Conservation (phyloP, 192 early-diverging fungal species). For the Phlyctochytrium arcticum region DNA sequence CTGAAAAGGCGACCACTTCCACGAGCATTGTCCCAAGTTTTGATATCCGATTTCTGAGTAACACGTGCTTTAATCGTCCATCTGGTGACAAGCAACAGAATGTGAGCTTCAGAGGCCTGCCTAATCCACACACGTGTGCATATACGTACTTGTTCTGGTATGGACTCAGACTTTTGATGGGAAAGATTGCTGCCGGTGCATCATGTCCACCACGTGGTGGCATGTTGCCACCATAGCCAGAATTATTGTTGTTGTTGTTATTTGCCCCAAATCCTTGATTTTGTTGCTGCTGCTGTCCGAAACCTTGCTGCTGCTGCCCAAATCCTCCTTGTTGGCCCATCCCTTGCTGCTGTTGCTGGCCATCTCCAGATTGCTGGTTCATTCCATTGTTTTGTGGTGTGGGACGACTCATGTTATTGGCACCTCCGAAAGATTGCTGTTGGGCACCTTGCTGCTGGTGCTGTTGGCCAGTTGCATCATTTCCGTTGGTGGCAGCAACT, state of each 20-base stretch:
- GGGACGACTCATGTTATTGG: too few species aligned
- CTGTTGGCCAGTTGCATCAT: conserved; percentile 7
- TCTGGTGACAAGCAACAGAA: too few species aligned
- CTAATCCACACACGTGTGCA: neutral
- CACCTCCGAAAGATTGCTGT: neutral
- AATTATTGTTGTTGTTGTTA: conserved; percentile 12
- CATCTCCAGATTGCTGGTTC: neutral
- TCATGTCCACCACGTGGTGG: conserved; percentile 9
- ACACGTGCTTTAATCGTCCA: conserved; percentile 96
- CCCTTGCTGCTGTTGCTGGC: conserved; percentile 24
- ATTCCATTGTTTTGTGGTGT: neutral
- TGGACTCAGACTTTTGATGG: conserved; percentile 76
- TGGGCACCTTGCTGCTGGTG: neutral
- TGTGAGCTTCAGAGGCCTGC: too few species aligned
- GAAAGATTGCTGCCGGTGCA: conserved; percentile 37
- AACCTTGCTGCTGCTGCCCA: neutral
- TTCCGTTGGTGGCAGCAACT: conserved; percentile 8
- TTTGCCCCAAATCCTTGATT: conserved; percentile 4
- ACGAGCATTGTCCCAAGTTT: conserved; percentile 69
- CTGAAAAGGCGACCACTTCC: conserved; percentile 86
- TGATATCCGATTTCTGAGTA: conserved; percentile 78
- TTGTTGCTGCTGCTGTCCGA: conserved; percentile 30
- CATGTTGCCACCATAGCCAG: conserved; percentile 25
- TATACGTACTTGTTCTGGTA: conserved; percentile 78
- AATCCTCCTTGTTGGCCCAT: neutral